These are phyloP conservation scores for Globisporangium recalcitrans DNA, from an alignment of 352 stramenopile genomes.

Conservation along the genomic window DNA sequence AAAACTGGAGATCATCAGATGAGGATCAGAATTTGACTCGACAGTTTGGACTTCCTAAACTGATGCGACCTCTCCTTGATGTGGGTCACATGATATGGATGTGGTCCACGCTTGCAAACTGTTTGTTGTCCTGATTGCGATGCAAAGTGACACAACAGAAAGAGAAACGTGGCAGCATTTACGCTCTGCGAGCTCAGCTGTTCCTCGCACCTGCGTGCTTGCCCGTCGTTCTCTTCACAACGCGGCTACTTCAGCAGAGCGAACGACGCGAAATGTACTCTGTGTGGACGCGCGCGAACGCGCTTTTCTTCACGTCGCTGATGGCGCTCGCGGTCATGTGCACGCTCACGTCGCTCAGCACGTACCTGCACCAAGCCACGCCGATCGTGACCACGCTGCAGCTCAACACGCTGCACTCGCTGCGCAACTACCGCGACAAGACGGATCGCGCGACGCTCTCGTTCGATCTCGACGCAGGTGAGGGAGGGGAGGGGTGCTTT, in stretches of 20 bases:
- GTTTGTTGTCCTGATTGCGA: background rate
- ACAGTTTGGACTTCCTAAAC: too few species aligned
- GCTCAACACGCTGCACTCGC: conserved; percentile 67
- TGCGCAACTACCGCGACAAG: conserved; percentile 79
- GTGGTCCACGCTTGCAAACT: background rate
- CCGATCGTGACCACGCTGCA: conserved; percentile 58
- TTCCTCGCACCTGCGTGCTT: background rate
- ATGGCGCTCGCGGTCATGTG: conserved; percentile 71
- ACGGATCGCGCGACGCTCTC: conserved; percentile 76
- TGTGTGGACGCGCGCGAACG: conserved; percentile 81
- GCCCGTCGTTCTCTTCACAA: background rate
- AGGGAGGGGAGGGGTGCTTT: conserved; percentile 9
- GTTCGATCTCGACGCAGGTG: conserved; percentile 77
- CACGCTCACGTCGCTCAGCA: conserved; percentile 67
- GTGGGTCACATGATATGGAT: background rate
- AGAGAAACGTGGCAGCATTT: background rate
- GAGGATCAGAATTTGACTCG: too few species aligned
- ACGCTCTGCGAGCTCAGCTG: background rate
- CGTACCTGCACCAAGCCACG: conserved; percentile 50
- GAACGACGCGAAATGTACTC: conserved; percentile 82
- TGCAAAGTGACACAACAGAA: background rate
- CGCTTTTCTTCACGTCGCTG: conserved; percentile 79
- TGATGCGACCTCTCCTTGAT: too few species aligned
- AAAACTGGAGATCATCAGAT: too few species aligned
- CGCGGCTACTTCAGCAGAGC: background rate